Evolutionary conservation across 345 rosid genomes (phyloP).

Genomic region (Kernera saxatilis): DNA sequence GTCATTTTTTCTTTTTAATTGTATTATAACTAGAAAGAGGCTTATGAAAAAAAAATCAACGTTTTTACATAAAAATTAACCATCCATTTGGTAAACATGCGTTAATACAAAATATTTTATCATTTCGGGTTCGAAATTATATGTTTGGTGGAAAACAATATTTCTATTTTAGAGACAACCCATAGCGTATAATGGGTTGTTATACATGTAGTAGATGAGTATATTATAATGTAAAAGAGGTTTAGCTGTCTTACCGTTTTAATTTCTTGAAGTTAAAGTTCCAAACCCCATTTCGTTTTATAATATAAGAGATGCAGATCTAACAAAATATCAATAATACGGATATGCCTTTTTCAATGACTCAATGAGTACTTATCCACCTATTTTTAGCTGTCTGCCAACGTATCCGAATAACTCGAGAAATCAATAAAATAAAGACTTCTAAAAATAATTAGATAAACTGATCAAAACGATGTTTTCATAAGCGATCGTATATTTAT

Average conservation of each 20-base stretch:
- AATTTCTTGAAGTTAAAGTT: conserved; percentile 5
- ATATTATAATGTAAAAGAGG: not conserved
- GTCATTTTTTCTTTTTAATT: no score
- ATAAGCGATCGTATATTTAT: not conserved
- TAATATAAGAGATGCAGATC: not conserved
- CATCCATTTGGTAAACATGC: no score
- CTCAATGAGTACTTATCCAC: conserved; percentile 29
- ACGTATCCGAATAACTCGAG: conserved; percentile 26
- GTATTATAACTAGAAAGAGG: no score
- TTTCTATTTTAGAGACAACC: not conserved
- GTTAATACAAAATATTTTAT: not conserved
- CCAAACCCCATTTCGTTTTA: not conserved
- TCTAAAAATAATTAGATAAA: not conserved
- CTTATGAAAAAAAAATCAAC: no score
- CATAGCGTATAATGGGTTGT: not conserved
- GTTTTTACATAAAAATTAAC: no score
- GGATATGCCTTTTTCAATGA: conserved; percentile 10
- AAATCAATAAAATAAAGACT: conserved; percentile 4
- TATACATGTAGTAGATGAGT: not conserved
- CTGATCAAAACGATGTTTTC: conserved; percentile 19
- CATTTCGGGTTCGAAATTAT: not conserved
- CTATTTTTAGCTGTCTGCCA: conserved; percentile 36
- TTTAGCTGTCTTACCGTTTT: conserved; percentile 13
- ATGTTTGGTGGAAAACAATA: conserved; percentile 6
- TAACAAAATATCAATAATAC: conserved; percentile 8